Evolutionary conservation across 2,329 filamentous ascomycete species (phyloP).

Genomic region (Xylaria sp.): DNA sequence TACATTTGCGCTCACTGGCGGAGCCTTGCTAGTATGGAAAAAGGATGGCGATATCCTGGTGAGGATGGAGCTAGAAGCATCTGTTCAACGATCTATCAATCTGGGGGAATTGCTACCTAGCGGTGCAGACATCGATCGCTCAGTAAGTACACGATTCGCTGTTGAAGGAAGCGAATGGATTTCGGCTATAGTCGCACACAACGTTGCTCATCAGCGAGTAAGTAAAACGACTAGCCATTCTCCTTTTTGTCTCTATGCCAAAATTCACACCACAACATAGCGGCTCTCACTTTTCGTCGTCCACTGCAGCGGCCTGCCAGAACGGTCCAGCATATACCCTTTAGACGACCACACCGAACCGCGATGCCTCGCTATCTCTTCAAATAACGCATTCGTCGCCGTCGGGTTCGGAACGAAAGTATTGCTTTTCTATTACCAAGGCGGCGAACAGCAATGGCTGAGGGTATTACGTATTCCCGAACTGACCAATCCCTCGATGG

Average conservation of each 20-base stretch:
- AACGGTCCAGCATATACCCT: slow-evolving; percentile 18
- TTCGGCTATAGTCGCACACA: slow-evolving; percentile 19
- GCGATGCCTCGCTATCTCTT: slow-evolving; percentile 19
- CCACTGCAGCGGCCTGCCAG: slow-evolving; percentile 22
- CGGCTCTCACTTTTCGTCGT: slow-evolving; percentile 23
- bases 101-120: background rate
- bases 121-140: slow-evolving; percentile 1
- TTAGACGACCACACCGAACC: slow-evolving; percentile 23
- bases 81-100: background rate
- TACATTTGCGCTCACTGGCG: slow-evolving; percentile 18
- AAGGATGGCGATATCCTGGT: slow-evolving; percentile 2
- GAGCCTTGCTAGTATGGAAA: slow-evolving; percentile 10
- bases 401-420: slow-evolving; percentile 26
- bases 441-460: slow-evolving; percentile 20
- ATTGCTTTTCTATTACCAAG: slow-evolving; percentile 18
- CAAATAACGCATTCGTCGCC: slow-evolving; percentile 23
- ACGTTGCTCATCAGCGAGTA: slow-evolving; percentile 22
- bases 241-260: background rate
- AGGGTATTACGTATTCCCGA: slow-evolving; percentile 24
- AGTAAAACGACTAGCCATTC: background rate
- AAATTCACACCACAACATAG: slow-evolving; percentile 1
- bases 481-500: slow-evolving; percentile 9
- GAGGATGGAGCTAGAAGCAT: slow-evolving; percentile 1
- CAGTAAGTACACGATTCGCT: slow-evolving; percentile 18
- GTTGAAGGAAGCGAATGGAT: slow-evolving; percentile 27